Evolutionary conservation across 2,329 filamentous ascomycete species (phyloP).

Genomic region (Epichloe typhina): DNA sequence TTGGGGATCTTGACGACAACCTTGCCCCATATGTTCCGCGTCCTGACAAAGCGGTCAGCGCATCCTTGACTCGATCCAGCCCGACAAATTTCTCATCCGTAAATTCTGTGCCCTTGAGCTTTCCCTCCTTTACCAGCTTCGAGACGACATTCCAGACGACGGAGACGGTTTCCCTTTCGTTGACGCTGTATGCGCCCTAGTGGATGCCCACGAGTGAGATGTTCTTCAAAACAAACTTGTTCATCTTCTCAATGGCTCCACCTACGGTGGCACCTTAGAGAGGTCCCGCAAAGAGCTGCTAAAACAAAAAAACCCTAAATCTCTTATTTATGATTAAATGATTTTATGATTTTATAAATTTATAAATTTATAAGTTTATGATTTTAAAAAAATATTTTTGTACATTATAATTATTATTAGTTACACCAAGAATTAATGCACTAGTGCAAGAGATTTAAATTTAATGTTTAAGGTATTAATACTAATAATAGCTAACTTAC

Average conservation of each 20-base stretch:
- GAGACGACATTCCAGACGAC: conserved; percentile 75
- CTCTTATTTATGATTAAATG: too few relatives aligned
- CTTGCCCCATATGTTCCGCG: conserved; percentile 91
- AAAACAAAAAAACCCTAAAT: too few relatives aligned
- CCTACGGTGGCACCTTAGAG: conserved; percentile 8
- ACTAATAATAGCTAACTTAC: too few relatives aligned
- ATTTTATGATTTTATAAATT: too few relatives aligned
- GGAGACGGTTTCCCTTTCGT: conserved; percentile 57
- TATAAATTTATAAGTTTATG: too few relatives aligned
- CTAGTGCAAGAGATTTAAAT: too few relatives aligned
- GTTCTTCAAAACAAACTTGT: conserved; percentile 87
- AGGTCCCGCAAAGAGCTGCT: too few relatives aligned
- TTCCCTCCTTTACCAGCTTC: conserved; percentile 60
- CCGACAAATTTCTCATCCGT: conserved; percentile 72
- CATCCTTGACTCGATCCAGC: conserved; percentile 63
- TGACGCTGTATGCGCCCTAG: conserved; percentile 73
- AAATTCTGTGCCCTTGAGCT: conserved; percentile 73
- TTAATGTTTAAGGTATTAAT: too few relatives aligned
- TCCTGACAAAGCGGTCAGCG: conserved; percentile 62
- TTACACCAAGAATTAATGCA: too few relatives aligned
- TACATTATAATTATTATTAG: too few relatives aligned
- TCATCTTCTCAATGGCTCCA: conserved; percentile 74
- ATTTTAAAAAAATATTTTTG: too few relatives aligned
- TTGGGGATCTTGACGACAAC: conserved; percentile 80
- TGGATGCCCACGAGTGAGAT: conserved; percentile 80